A percentile compares a stretch with the other conserved stretches of the same genome.
phyloP scores from a whole-genome alignment of 805 yeast genomes.

The Ogataea siamensis region DNA sequence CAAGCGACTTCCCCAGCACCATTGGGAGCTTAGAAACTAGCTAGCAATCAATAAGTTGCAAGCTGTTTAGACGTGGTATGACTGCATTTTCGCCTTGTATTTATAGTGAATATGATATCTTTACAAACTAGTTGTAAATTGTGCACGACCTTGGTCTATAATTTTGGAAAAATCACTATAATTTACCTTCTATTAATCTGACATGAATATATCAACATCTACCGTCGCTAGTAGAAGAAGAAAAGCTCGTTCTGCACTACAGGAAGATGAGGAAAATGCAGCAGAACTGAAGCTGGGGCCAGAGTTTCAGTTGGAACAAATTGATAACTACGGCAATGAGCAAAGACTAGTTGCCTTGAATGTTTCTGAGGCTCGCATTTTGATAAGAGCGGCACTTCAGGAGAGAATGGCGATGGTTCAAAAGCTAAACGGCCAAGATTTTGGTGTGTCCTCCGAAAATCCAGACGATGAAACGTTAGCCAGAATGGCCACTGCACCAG shows the following conservation, averaged over 20 bases:
- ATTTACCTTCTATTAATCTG: no score
- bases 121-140: background rate
- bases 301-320: slow-evolving; percentile 80
- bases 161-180: background rate
- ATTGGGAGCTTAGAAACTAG: slow-evolving; percentile 24
- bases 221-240: slow-evolving; percentile 84
- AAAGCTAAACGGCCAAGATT: slow-evolving; percentile 35
- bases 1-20: slow-evolving; percentile 28
- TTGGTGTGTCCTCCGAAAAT: slow-evolving; percentile 31
- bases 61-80: slow-evolving; percentile 5
- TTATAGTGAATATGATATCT: slow-evolving; percentile 10
- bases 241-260: slow-evolving; percentile 53
- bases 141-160: slow-evolving; percentile 4
- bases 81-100: slow-evolving; percentile 12
- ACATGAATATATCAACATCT: slow-evolving; percentile 86
- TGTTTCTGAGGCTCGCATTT: slow-evolving; percentile 82
- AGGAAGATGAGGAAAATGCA: slow-evolving; percentile 91
- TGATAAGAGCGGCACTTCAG: slow-evolving; percentile 85
- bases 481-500: slow-evolving; percentile 58
- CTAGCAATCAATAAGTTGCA: background rate
- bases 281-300: slow-evolving; percentile 85
- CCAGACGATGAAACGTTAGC: slow-evolving; percentile 50
- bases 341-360: slow-evolving; percentile 81
- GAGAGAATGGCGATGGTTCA: slow-evolving; percentile 60
- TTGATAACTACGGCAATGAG: slow-evolving; percentile 75